phyloP scores from a whole-genome alignment of 2,329 filamentous ascomycete species.

The Colletotrichum lentis region DNA sequence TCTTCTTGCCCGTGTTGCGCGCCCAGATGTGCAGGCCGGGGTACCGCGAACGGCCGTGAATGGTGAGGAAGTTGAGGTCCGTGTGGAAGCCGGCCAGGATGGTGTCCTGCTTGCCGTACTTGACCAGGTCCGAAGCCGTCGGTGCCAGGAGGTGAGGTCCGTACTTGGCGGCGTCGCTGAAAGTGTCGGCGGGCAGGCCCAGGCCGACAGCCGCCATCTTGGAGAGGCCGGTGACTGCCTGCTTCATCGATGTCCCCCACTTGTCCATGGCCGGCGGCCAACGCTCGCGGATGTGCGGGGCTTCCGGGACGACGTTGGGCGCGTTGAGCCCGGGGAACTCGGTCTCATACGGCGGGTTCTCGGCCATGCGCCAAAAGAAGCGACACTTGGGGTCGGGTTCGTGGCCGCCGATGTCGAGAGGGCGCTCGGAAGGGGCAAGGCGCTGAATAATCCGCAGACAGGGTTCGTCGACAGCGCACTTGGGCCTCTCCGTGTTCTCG shows the following conservation, averaged over 20 bases:
- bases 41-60: slow-evolving; percentile 69
- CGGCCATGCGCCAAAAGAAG: slow-evolving; percentile 70
- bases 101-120: slow-evolving; percentile 62
- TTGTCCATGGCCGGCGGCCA: slow-evolving; percentile 65
- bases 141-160: slow-evolving; percentile 70
- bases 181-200: slow-evolving; percentile 60
- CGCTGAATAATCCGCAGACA: slow-evolving; percentile 65
- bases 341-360: slow-evolving; percentile 62
- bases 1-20: slow-evolving; percentile 67
- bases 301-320: slow-evolving; percentile 62
- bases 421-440: slow-evolving; percentile 62
- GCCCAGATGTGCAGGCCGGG: slow-evolving; percentile 70
- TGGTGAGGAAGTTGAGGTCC: slow-evolving; percentile 71
- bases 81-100: slow-evolving; percentile 71
- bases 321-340: slow-evolving; percentile 65
- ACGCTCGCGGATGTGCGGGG: slow-evolving; percentile 56
- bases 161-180: slow-evolving; percentile 63
- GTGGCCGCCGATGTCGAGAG: slow-evolving; percentile 65
- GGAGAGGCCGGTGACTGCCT: slow-evolving; percentile 64
- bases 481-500: slow-evolving; percentile 70
- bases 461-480: slow-evolving; percentile 69
- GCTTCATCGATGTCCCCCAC: slow-evolving; percentile 69
- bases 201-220: slow-evolving; percentile 67
- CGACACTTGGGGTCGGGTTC: slow-evolving; percentile 68
- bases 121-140: slow-evolving; percentile 65